Evolutionary conservation across 257 asterid species (phyloP), one percentile per base, ranked within the genome.

Genomic region (Mentha longifolia): DNA sequence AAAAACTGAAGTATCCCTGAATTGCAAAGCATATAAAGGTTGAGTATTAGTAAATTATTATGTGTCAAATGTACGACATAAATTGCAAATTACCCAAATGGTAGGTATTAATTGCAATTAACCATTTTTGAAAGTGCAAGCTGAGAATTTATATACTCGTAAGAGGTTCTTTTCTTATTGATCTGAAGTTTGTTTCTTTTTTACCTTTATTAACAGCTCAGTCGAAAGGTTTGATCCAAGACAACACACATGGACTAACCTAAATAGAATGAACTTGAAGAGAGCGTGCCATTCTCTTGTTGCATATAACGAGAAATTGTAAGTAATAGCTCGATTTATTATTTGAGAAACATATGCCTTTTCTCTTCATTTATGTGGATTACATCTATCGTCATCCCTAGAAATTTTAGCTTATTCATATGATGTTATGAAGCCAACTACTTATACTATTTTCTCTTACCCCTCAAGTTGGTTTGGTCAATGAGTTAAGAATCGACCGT

Each of bases 191-290:
- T 66, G n/a, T 35, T 51, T 59, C 39, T 17, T 55, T 19, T 52
- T 19, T 28, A 43, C 52, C n/a, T n/a, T n/a, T n/a, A n/a, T n/a
- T n/a, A n/a, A n/a, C 76, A 84, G 89, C 37, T 80, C 92, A 52
- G 83, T 80, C 15, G 98, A 90, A 85, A 85, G 96, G 65, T 88
- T 83, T 77, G 98, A 92, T 68, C 94, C 92, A 9, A 83, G 96
- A 78, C 85, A 81, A 67, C 79, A 62, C 49, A 76, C 76, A 51
- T 91, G 96, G 97, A 73, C 85, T n/a, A 81, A 71, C 47, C 28
- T 83, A 10, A 57, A 70, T n/a, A 66, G 68, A 76, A 84, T 90
- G 98, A 66, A 70, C 68, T 28, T 72, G 6, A 79, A 61, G 66
- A 84, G 95, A 75, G 95, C 92, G 66, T 82, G 82, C 72, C 97